Evolutionary conservation across 2,329 filamentous ascomycete species (phyloP).

Genomic region (Cordyceps cicadae): DNA sequence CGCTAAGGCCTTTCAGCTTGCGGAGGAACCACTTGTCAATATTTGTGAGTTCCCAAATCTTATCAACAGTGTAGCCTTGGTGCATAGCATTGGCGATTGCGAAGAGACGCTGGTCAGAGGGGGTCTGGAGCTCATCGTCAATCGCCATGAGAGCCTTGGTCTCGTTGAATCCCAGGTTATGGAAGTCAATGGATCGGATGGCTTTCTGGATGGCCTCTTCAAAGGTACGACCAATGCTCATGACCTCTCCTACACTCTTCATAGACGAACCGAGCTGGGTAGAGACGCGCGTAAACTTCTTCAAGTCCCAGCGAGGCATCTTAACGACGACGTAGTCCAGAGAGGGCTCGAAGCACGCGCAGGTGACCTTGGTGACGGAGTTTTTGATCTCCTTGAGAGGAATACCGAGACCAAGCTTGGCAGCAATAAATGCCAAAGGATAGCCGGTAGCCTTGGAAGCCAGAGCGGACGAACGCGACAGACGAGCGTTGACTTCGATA

Average conservation of each 20-base stretch:
- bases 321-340: constrained; percentile 98
- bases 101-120: constrained; percentile 93
- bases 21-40: constrained; percentile 98
- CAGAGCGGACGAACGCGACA: constrained; percentile 89
- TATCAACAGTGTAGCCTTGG: constrained; percentile 84
- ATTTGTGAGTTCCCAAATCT: constrained; percentile 96
- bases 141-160: constrained; percentile 90
- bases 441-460: constrained; percentile 97
- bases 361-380: constrained; percentile 89
- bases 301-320: constrained; percentile 97
- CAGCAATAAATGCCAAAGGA: constrained; percentile 90
- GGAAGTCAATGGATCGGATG: constrained; percentile 88
- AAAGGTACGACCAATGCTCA: constrained; percentile 94
- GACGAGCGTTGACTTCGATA: constrained; percentile 95
- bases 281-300: constrained; percentile 96
- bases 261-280: constrained; percentile 95
- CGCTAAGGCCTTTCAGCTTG: constrained; percentile 81
- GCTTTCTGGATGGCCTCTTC: constrained; percentile 99
- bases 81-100: constrained; percentile 98
- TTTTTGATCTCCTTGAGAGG: constrained; percentile 95
- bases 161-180: constrained; percentile 91
- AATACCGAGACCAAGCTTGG: constrained; percentile 90
- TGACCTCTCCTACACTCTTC: constrained; percentile 99
- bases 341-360: constrained; percentile 96
- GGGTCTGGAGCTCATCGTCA: constrained; percentile 91